phyloP scores from a whole-genome alignment of 1,284 basidiomycete species.

The Sporisorium reilianum region DNA sequence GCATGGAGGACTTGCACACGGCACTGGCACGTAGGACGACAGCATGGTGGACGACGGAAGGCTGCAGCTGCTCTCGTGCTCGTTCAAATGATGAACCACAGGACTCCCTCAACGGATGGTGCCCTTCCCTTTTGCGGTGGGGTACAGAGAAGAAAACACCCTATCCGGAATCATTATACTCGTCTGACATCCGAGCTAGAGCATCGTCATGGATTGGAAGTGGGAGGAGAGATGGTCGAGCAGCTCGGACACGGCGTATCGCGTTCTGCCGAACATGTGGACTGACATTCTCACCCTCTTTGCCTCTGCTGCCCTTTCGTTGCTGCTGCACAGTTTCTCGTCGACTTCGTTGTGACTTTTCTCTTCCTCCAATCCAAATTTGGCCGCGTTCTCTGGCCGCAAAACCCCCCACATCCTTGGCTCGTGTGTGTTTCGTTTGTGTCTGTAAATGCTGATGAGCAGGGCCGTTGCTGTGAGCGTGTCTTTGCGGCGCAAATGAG shows the following conservation, averaged over 20 bases:
- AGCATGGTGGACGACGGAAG: background rate
- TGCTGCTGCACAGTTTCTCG: constrained; percentile 24
- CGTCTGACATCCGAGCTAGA: constrained; percentile 54
- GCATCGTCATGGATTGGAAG: constrained; percentile 12
- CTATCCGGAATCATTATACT: constrained; percentile 63
- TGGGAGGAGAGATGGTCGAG: background rate
- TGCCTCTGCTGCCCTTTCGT: background rate
- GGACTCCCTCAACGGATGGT: constrained; percentile 65
- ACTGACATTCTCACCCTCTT: constrained; percentile 19
- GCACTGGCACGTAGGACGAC: background rate
- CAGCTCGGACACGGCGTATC: background rate
- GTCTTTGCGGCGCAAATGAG: background rate
- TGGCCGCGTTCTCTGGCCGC: constrained; percentile 16
- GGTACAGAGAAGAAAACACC: constrained; percentile 55
- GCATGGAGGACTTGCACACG: no score
- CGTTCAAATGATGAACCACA: constrained; percentile 56
- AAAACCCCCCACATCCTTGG: constrained; percentile 2
- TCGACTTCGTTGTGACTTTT: constrained; percentile 23
- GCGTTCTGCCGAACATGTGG: background rate
- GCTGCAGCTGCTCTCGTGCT: constrained; percentile 28
- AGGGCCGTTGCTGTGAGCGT: background rate
- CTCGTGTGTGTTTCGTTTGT: background rate
- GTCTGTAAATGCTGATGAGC: background rate
- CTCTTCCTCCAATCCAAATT: constrained; percentile 32
- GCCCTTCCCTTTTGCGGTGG: constrained; percentile 34